Conservation (phyloP, 495 filamentous ascomycete genomes). For the Wilcoxina mikolae region DNA sequence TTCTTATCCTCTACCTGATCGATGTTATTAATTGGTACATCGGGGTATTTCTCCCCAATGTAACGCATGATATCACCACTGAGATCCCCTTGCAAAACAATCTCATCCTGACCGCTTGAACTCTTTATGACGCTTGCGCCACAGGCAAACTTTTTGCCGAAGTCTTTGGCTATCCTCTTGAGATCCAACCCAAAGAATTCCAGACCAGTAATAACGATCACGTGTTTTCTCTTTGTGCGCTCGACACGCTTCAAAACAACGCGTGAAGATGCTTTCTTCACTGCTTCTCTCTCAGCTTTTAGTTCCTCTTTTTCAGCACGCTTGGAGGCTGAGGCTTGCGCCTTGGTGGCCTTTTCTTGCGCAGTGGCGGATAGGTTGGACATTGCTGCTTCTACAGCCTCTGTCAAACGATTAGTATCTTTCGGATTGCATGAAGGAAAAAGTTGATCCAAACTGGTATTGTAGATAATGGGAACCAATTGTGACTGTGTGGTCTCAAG, state of each 20-base stretch:
- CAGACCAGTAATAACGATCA: constrained; percentile 76
- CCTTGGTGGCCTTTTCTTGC: constrained; percentile 56
- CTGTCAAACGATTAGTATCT: constrained; percentile 32
- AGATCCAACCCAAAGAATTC: constrained; percentile 82
- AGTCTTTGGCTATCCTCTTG: constrained; percentile 83
- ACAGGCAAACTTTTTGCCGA: constrained; percentile 87
- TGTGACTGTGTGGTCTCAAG: constrained; percentile 57
- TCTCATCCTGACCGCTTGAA: constrained; percentile 75
- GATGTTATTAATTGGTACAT: constrained; percentile 84
- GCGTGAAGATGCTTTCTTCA: constrained; percentile 61
- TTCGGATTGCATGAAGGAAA: not conserved
- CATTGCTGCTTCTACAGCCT: constrained; percentile 67
- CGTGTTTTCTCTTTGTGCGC: constrained; percentile 91
- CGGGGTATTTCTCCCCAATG: constrained; percentile 65
- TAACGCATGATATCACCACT: constrained; percentile 90
- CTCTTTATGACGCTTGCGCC: constrained; percentile 78
- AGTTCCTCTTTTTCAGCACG: constrained; percentile 90
- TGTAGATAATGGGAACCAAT: constrained; percentile 67
- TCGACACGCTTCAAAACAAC: constrained; percentile 91
- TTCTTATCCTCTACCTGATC: constrained; percentile 48
- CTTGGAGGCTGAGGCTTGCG: constrained; percentile 42
- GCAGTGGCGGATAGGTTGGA: constrained; percentile 74
- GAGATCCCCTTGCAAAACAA: constrained; percentile 93
- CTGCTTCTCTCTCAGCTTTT: constrained; percentile 66
- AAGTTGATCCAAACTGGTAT: constrained; percentile 45